Evolutionary conservation across 345 rosid genomes (phyloP), one percentile per base, ranked within the genome.

Genomic region (Hirschfeldia incana): DNA sequence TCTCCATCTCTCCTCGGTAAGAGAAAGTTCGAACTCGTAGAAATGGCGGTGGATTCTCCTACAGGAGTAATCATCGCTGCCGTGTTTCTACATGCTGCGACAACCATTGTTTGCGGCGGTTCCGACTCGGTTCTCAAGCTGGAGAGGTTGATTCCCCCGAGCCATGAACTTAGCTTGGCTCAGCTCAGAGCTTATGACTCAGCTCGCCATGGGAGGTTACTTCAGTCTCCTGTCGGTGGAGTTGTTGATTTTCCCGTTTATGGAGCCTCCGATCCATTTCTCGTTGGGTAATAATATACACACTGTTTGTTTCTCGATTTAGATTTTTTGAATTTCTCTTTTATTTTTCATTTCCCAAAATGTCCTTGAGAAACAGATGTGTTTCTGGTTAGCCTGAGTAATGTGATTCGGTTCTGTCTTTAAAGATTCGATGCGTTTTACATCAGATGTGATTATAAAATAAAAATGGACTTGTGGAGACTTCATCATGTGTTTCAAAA

Each of bases 191-290:
- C 87, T 60, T 87, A 90, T 81, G 99, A 96, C 67, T 81, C 84
- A 67, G 76, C 85, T 69, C 86, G 99, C 76, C 99, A 90, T 73
- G 88, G 94, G 16, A 88, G 99, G 83, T 85, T 93, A 85, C 64
- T 93, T 69, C 94, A 91, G 78, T 83, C 93, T 65, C 49, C 85
- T 27, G 84, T 51, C 73, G 82, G 82, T 1, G 96, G 89, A 8
- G 89, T 96, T 59, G 93, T 89, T 61, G 89, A 89, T 86, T 93
- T 96, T 49, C 85, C 88, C 1, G 98, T 93, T 69, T 68, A 67
- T 4, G 99, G 99, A 61, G 87, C 92, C 13, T 91, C 85, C 82
- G 89, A 93, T 88, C 99, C 99, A 46, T 87, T 79, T 80, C 78
- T 85, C 60, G 97, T 92, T 67, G 99, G 99, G 98, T 95, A 92